Evolutionary conservation across 306 rosid species (phyloP).

Genomic region (Quercus engelmannii): DNA sequence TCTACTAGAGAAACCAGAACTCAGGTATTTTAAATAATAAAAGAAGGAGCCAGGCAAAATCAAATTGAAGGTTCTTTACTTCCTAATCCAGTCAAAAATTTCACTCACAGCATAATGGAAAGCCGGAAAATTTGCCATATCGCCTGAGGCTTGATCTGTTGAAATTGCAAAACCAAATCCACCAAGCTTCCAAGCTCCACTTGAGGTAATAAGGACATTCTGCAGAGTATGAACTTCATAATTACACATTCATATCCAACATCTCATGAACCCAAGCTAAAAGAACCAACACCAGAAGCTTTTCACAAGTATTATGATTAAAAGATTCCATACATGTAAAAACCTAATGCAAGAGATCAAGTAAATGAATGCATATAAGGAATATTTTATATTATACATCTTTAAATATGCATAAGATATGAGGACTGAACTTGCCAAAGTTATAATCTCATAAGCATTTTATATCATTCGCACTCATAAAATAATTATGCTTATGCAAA

Average conservation of each 20-base stretch:
- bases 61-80: background rate
- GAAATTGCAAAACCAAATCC: conserved; percentile 93
- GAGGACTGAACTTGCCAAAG: too few relatives aligned
- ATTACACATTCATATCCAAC: conserved; percentile 8
- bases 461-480: too few relatives aligned
- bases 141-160: conserved; percentile 53
- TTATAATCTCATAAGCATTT: too few relatives aligned
- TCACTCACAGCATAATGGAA: conserved; percentile 92
- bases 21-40: background rate
- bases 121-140: conserved; percentile 54
- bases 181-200: conserved; percentile 99
- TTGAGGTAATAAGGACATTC: conserved; percentile 90
- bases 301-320: background rate
- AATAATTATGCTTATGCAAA: too few relatives aligned
- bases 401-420: too few relatives aligned
- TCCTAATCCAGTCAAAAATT: conserved; percentile 21
- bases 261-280: background rate
- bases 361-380: too few relatives aligned
- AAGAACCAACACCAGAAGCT: background rate
- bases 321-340: background rate
- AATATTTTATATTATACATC: too few relatives aligned
- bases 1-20: background rate
- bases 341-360: too few relatives aligned
- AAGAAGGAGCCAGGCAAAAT: background rate
- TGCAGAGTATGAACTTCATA: conserved; percentile 31